Evolutionary conservation across 306 rosid species (phyloP).

Genomic region (Fragaria ananassa): DNA sequence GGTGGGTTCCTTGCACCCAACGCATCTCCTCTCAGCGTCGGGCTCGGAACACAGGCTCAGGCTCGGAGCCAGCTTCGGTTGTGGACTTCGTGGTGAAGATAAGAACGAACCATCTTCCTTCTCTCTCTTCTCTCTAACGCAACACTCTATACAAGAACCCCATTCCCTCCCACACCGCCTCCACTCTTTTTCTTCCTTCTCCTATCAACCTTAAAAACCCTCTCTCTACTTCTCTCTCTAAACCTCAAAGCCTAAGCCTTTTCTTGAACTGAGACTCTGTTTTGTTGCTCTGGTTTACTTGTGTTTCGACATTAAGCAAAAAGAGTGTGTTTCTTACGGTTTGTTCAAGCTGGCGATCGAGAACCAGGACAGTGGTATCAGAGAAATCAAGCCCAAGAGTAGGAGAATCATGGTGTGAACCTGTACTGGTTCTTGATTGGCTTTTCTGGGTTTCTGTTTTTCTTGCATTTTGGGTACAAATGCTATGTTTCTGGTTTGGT

Average conservation of each 20-base stretch:
- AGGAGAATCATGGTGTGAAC: conserved; percentile 76
- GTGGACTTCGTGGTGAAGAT: conserved; percentile 78
- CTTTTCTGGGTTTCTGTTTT: neutral
- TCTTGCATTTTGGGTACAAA: conserved; percentile 2
- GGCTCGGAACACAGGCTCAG: conserved; percentile 27
- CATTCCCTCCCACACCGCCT: conserved; percentile 55
- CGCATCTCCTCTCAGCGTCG: conserved; percentile 48
- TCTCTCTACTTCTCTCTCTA: conserved; percentile 3
- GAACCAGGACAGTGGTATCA: conserved; percentile 62
- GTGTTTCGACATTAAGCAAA: neutral
- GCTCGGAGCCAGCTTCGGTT: conserved; percentile 49
- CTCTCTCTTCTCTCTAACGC: conserved; percentile 33
- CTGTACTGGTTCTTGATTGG: neutral
- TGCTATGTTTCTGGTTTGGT: conserved; percentile 13
- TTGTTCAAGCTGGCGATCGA: conserved; percentile 79
- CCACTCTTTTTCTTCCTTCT: conserved; percentile 30
- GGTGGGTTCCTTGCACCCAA: conserved; percentile 79
- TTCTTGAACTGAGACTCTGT: neutral
- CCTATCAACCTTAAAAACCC: neutral
- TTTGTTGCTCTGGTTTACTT: neutral
- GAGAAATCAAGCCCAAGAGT: conserved; percentile 92
- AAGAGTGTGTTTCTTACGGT: neutral
- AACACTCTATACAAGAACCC: conserved; percentile 76
- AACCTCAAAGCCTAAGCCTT: neutral
- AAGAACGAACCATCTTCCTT: conserved; percentile 58